Conservation (phyloP, 2,329 filamentous ascomycete species). For the Magnaporthiopsis incrustans region DNA sequence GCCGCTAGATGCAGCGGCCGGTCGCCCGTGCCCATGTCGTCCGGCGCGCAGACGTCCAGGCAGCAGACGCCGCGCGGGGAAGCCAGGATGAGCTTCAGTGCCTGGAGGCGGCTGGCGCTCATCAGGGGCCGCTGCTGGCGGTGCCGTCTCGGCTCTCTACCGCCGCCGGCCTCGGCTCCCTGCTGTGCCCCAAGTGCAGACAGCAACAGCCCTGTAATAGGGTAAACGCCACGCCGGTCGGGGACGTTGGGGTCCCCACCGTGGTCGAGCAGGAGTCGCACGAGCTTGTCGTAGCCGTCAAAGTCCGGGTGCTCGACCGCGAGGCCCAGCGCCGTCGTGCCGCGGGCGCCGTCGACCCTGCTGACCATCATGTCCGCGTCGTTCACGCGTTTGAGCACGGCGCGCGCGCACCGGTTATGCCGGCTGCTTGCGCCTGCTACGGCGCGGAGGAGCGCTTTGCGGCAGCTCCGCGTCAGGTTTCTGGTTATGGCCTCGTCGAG, state of each 20-base stretch:
- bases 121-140: neutral
- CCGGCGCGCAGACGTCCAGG: neutral
- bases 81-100: neutral
- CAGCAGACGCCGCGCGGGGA: neutral
- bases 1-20: conserved; percentile 3
- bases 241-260: neutral
- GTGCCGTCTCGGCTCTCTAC: no score
- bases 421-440: neutral
- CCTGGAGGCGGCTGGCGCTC: neutral
- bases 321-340: conserved; percentile 1
- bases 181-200: no score
- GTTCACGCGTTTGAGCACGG: neutral
- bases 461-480: neutral
- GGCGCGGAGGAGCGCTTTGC: neutral
- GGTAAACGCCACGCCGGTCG: neutral
- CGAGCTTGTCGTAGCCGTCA: neutral
- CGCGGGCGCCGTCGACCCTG: neutral
- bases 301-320: neutral
- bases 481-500: neutral
- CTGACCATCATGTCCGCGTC: neutral
- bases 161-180: no score
- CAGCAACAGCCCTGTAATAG: neutral
- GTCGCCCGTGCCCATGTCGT: neutral
- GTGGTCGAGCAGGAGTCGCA: neutral
- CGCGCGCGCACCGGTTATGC: conserved; percentile 2